Conservation (phyloP, 2,329 filamentous ascomycete genomes). For the Fusarium domesticum region DNA sequence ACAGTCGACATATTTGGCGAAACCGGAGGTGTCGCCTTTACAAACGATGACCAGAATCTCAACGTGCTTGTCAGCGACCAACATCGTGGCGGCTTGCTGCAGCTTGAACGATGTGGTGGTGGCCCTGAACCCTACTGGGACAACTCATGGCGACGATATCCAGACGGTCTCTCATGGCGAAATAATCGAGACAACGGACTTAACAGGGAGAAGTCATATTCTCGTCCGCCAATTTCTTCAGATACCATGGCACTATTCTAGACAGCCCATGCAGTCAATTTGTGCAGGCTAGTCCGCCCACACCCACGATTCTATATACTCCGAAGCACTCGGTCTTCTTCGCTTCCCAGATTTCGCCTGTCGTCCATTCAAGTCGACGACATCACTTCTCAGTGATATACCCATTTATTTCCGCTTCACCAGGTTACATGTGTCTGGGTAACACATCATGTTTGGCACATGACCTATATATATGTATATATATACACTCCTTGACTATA, state of each 20-base stretch:
- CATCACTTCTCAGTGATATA: not conserved
- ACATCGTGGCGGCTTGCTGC: constrained; percentile 63
- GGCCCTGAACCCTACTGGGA: constrained; percentile 27
- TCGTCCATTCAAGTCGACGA: not conserved
- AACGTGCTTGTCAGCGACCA: constrained; percentile 65
- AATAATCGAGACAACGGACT: constrained; percentile 5
- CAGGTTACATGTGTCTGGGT: not conserved
- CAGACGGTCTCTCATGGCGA: constrained; percentile 11
- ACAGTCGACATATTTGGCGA: constrained; percentile 73
- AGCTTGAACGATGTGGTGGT: constrained; percentile 50
- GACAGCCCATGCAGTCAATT: not conserved
- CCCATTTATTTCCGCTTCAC: not conserved
- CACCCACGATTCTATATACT: not conserved
- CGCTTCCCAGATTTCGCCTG: no score
- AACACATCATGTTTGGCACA: not conserved
- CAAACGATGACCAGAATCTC: constrained; percentile 65
- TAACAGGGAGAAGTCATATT: constrained; percentile 12
- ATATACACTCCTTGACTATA: not conserved
- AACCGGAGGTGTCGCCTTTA: constrained; percentile 65
- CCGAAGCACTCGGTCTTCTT: not conserved
- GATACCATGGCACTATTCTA: constrained; percentile 11
- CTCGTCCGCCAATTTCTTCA: constrained; percentile 15
- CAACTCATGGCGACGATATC: constrained; percentile 16
- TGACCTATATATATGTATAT: not conserved
- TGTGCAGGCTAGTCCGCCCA: not conserved